Base-by-base conservation (phyloP, 2,329 filamentous ascomycete species). In the Microcyclospora pomicola region DNA sequence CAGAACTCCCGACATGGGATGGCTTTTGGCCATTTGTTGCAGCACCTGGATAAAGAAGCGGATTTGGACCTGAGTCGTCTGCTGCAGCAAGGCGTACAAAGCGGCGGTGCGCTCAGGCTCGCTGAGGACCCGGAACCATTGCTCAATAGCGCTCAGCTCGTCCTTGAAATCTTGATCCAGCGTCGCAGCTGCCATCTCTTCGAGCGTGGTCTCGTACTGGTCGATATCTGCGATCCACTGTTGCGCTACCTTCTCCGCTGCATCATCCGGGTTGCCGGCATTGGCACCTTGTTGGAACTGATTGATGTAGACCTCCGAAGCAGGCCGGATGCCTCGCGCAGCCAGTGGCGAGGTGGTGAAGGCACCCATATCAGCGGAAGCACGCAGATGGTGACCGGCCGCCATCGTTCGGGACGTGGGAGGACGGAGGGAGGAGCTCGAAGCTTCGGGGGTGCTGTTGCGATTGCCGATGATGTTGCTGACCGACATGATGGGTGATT, bases 171-270 rank as follows among this genome's bases (percentile, higher is more conserved):
- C 91, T 67, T 98, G 91, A 59, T 98, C 91, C 38, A 96, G 69
- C n/a, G 91, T 96, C 19, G 91, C 91, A 27, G 88, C 87, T 32
- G 91, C 91, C 91, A 98, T 98, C 60, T 98, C 91, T 63, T 96
- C 91, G 54, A 98, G 65, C 1, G 91, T 98, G n/a, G 80, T 93
- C 69, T 98, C 91, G 55, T 95, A 95, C 61, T 96, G 88, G 59
- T 98, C 91, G 50, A 98, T 96, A 55, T 98, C 91, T 39, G 88
- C 86, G 53, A 98, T 88, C 91, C 91, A 98, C 63, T 98, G 87
- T 66, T 95, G 87, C 36, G 88, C 86, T 47, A 88, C 82, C 63
- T 87, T 88, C 60, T 96, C 91, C 60, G 91, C 79, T 9, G 82
- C 77, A 61, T 96, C 91, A 45, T 95, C 87, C 14, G 73, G 64